phyloP scores from a whole-genome alignment of 805 yeast genomes.

The Pichia nakasei region DNA sequence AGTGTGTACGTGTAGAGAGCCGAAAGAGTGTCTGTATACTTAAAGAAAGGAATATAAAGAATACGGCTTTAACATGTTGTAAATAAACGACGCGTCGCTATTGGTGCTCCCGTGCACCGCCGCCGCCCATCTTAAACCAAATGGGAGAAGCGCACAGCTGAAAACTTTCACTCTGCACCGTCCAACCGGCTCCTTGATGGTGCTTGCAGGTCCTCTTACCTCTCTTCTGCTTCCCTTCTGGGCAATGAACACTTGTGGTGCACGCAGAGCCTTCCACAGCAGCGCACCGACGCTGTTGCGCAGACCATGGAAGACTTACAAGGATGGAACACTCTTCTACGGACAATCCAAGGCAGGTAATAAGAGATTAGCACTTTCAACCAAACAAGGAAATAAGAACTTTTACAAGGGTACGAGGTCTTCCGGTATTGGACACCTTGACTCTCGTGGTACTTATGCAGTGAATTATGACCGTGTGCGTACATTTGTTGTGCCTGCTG shows the following conservation, averaged over 20 bases:
- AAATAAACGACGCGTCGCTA: no score
- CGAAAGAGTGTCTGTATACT: no score
- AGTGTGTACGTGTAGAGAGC: no score
- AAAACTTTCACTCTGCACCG: no score
- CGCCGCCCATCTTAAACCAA: no score
- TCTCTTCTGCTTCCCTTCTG: neutral
- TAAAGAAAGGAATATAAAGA: no score
- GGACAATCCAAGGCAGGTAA: constrained; percentile 73
- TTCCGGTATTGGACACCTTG: constrained; percentile 76
- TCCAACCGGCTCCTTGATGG: no score
- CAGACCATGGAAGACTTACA: constrained; percentile 84
- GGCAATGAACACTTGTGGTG: no score
- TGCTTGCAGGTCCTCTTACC: no score
- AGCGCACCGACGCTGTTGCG: constrained; percentile 36
- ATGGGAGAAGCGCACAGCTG: no score
- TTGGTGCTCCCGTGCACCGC: no score
- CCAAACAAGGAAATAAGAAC: constrained; percentile 91
- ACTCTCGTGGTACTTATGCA: constrained; percentile 62
- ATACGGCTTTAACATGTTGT: no score
- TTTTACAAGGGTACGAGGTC: constrained; percentile 96
- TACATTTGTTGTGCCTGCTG: constrained; percentile 76
- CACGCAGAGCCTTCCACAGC: constrained; percentile 3
- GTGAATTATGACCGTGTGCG: constrained; percentile 82
- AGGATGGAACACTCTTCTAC: constrained; percentile 77
- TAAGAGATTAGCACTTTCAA: constrained; percentile 73